These are phyloP conservation scores for Candida chauliodis DNA, from an alignment of 805 yeast species.

Conservation along the genomic window DNA sequence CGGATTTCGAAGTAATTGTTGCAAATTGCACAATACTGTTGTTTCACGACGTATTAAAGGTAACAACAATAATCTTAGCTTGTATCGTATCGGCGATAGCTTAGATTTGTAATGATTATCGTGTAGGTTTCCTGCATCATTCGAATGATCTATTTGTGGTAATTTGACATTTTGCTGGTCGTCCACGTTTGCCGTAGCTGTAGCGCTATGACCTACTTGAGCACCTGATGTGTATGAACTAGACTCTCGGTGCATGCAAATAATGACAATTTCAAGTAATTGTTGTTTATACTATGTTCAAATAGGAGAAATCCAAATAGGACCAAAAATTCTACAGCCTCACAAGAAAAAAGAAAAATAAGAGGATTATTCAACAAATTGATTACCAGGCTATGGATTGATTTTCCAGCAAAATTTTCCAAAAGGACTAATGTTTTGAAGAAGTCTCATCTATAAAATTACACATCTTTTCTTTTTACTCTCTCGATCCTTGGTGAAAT, in stretches of 20 bases:
- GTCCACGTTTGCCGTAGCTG: neutral
- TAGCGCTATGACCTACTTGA: neutral
- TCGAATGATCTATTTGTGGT: neutral
- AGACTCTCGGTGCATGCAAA: slow-evolving; percentile 1
- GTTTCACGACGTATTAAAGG: slow-evolving; percentile 67
- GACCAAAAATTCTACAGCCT: neutral
- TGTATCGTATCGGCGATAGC: slow-evolving; percentile 54
- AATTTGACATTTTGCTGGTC: neutral
- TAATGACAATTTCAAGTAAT: too few species aligned
- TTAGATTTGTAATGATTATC: slow-evolving; percentile 59
- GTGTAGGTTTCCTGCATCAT: slow-evolving; percentile 75
- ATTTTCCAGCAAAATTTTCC: too few species aligned
- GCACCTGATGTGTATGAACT: too few species aligned
- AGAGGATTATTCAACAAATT: neutral
- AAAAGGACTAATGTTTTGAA: too few species aligned
- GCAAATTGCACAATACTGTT: slow-evolving; percentile 52
- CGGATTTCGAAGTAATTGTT: slow-evolving; percentile 45
- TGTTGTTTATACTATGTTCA: too few species aligned
- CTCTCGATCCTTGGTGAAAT: slow-evolving; percentile 31
- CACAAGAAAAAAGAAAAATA: slow-evolving; percentile 1
- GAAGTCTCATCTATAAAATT: slow-evolving; percentile 31
- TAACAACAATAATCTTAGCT: slow-evolving; percentile 49
- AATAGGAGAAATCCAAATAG: neutral
- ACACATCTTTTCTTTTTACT: slow-evolving; percentile 29
- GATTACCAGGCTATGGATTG: too few species aligned